These are phyloP conservation scores for Sphagnum tenellum DNA, from an alignment of 225 moss, liverwort and hornwort genomes.

Conservation along the genomic window DNA sequence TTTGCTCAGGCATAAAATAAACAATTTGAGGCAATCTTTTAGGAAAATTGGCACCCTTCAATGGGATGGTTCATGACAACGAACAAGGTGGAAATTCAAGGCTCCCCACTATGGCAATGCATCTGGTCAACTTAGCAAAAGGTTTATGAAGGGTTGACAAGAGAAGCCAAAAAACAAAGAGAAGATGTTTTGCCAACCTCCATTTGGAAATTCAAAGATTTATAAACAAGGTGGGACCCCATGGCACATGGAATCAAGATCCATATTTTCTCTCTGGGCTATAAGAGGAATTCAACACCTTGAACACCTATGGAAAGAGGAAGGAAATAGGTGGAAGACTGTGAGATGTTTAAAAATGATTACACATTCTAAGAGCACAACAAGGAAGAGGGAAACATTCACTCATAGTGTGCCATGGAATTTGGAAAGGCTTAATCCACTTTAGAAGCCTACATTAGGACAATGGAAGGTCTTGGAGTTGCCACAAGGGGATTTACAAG, in stretches of 20 bases:
- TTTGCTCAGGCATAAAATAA: background rate
- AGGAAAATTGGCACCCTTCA: background rate
- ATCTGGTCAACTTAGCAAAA: background rate
- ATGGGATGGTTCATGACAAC: background rate
- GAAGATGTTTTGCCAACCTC: background rate
- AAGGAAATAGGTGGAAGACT: background rate
- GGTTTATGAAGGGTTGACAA: background rate
- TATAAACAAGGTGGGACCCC: background rate
- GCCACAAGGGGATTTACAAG: too few species aligned
- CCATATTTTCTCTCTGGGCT: background rate
- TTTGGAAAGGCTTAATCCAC: too few species aligned
- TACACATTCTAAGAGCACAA: background rate
- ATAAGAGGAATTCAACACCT: background rate
- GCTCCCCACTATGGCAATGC: background rate
- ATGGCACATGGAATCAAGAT: background rate
- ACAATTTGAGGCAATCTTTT: background rate
- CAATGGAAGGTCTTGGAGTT: too few species aligned
- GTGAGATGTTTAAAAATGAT: background rate
- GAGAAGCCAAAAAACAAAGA: background rate
- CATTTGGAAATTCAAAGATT: background rate
- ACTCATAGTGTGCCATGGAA: background rate
- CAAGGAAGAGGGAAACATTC: background rate
- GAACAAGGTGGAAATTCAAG: background rate
- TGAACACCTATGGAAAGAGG: background rate
- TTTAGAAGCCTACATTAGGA: too few species aligned